These are phyloP conservation scores for Amphichorda felina DNA, from an alignment of 2,329 filamentous ascomycete species.

Conservation along the genomic window DNA sequence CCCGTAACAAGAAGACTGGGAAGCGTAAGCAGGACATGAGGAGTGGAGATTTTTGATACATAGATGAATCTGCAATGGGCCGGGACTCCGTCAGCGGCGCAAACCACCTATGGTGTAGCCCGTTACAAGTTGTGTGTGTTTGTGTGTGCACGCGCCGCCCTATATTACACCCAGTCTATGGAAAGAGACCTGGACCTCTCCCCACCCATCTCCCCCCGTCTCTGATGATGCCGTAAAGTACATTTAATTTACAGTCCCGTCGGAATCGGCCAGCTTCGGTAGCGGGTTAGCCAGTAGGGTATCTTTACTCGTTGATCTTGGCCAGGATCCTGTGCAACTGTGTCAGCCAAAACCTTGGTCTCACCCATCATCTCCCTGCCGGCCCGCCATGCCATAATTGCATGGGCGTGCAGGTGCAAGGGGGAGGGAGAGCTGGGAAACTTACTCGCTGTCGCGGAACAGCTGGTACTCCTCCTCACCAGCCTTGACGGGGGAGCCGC, in stretches of 20 bases:
- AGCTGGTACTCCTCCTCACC: conserved; percentile 93
- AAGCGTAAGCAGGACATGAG: too few relatives aligned
- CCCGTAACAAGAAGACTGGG: too few relatives aligned
- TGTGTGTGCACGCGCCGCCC: too few relatives aligned
- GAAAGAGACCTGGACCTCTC: too few relatives aligned
- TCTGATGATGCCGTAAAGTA: neutral
- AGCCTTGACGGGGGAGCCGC: conserved; percentile 91
- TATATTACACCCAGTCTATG: too few relatives aligned
- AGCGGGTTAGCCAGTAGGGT: neutral
- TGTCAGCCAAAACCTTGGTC: conserved; percentile 7
- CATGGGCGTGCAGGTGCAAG: neutral
- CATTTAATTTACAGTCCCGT: neutral
- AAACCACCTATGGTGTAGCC: too few relatives aligned
- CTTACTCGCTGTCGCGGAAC: conserved; percentile 97
- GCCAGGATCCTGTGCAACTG: conserved; percentile 63
- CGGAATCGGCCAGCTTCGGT: neutral
- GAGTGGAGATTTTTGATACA: too few relatives aligned
- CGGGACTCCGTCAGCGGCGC: too few relatives aligned
- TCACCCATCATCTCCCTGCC: neutral
- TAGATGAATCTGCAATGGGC: too few relatives aligned
- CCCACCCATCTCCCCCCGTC: conserved; percentile 2
- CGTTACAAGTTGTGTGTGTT: too few relatives aligned
- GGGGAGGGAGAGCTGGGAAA: neutral
- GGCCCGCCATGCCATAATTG: neutral
- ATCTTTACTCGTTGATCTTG: conserved; percentile 86